These are phyloP conservation scores for Scheffersomyces amazonensis DNA, from an alignment of 805 yeast species.

Conservation along the genomic window DNA sequence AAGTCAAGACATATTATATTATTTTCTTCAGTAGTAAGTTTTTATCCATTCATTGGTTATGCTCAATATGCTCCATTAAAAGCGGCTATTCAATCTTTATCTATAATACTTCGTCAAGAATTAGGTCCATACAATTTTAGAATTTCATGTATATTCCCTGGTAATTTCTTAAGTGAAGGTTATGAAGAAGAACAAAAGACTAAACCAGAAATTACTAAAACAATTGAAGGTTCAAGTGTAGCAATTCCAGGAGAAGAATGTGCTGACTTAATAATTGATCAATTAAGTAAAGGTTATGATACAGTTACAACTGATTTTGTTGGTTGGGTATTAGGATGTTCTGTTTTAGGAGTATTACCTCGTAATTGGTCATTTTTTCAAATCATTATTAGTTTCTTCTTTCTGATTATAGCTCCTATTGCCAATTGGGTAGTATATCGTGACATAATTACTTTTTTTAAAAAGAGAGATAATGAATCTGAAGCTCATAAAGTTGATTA, in stretches of 20 bases:
- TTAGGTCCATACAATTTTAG: slow-evolving; percentile 61
- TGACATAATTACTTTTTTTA: slow-evolving; percentile 52
- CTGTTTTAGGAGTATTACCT: slow-evolving; percentile 70
- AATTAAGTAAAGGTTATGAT: slow-evolving; percentile 63
- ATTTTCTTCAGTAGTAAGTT: slow-evolving; percentile 73
- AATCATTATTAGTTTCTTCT: slow-evolving; percentile 30
- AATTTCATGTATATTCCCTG: slow-evolving; percentile 79
- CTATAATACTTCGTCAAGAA: slow-evolving; percentile 82
- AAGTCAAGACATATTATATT: slow-evolving; percentile 57
- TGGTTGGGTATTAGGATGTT: slow-evolving; percentile 75
- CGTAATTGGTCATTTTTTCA: slow-evolving; percentile 53
- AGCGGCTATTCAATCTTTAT: slow-evolving; percentile 73
- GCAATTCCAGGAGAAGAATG: slow-evolving; percentile 69
- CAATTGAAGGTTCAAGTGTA: slow-evolving; percentile 80
- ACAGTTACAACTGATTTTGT: slow-evolving; percentile 78
- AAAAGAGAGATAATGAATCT: slow-evolving; percentile 15
- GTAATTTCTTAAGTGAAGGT: slow-evolving; percentile 89
- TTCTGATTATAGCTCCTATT: slow-evolving; percentile 51
- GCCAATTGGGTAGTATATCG: slow-evolving; percentile 47
- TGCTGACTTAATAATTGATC: slow-evolving; percentile 54
- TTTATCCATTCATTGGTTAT: slow-evolving; percentile 89
- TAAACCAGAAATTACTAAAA: slow-evolving; percentile 79
- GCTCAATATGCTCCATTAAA: slow-evolving; percentile 88
- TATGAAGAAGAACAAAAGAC: slow-evolving; percentile 74
- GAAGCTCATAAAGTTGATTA: slow-evolving; percentile 1